Base-by-base conservation (phyloP, 768 basidiomycete species). In the Chalciporus pseudorubinellus region DNA sequence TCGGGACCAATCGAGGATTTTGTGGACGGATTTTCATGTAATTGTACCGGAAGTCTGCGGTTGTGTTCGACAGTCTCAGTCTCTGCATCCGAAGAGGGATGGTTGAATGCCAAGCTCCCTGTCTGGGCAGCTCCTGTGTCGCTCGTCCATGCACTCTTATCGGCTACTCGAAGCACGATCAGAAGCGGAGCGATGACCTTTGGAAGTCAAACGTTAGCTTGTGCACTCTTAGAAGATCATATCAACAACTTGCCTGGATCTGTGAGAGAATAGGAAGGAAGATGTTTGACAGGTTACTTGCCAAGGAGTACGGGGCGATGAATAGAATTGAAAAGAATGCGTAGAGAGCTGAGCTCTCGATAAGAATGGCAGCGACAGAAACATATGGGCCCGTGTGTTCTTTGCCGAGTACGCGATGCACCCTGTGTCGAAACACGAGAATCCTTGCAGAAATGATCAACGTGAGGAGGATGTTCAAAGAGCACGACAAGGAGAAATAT, bases 341-440 rank as follows among this genome's bases (percentile, higher is more conserved):
- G 41, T 71, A 72, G 3, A 70, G 39, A 3, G 66, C 57, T 2
- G 69, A 70, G 0, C 68, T 70, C 55, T 74, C 73, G 42, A 75
- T 43, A 26, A 71, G 34, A 58, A 75, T 72, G 5, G 72, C 59
- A 9, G 62, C 63, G 11, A 72, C 47, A 3, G 62, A 66, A 4
- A 67, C 62, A 45, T 74, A 74, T 14, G 61, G 58, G 8, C 36
- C 38, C 6, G 63, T 59, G 22, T 64, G 48, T 28, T 44, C 48
- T 13, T 44, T 21, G n/a, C 70, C 70, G 1, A 75, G 42, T 1
- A 48, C 47, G 1, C 29, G n/a, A 5, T 41, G 13, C 1, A 52
- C 31, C 9, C 31, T 50, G 29, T 54, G 39, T n/a, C 67, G 64
- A 16, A 59, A 52, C 21, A 31, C 16, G 7, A 69, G 44, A 3